Evolutionary conservation across 2,329 filamentous ascomycete genomes (phyloP).

Genomic region (Hypoxylon sp.): DNA sequence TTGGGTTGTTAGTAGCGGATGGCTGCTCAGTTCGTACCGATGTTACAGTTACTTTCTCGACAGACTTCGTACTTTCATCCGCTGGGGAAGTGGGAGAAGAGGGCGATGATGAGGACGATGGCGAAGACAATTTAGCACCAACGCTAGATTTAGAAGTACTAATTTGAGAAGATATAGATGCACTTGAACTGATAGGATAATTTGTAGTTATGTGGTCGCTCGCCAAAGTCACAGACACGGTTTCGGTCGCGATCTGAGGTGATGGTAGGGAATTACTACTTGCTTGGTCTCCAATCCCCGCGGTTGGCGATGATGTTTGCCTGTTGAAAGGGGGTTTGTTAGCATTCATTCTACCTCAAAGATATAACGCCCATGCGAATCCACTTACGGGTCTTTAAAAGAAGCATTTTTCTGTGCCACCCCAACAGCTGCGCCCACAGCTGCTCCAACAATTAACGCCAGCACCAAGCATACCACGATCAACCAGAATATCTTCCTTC

Average conservation of each 20-base stretch:
- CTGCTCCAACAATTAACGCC: conserved; percentile 38
- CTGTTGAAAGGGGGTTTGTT: neutral
- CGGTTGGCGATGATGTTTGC: conserved; percentile 19
- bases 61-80: conserved; percentile 6
- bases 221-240: conserved; percentile 27
- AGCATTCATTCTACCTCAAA: neutral
- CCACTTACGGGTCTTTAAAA: conserved; percentile 38
- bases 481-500: conserved; percentile 39
- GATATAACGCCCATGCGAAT: neutral
- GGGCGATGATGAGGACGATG: neutral
- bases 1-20: conserved; percentile 30
- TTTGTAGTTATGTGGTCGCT: conserved; percentile 18
- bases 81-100: conserved; percentile 5
- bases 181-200: conserved; percentile 4
- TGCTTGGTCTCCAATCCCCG: conserved; percentile 28
- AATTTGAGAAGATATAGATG: neutral
- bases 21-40: conserved; percentile 13
- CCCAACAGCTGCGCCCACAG: conserved; percentile 46
- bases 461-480: conserved; percentile 41
- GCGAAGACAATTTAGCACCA: neutral
- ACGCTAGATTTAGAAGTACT: neutral
- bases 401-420: conserved; percentile 37
- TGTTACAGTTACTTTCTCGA: conserved; percentile 15
- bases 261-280: conserved; percentile 34
- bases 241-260: conserved; percentile 33